phyloP scores from a whole-genome alignment of 2,329 filamentous ascomycete genomes.

The Xylariaceae sp. region DNA sequence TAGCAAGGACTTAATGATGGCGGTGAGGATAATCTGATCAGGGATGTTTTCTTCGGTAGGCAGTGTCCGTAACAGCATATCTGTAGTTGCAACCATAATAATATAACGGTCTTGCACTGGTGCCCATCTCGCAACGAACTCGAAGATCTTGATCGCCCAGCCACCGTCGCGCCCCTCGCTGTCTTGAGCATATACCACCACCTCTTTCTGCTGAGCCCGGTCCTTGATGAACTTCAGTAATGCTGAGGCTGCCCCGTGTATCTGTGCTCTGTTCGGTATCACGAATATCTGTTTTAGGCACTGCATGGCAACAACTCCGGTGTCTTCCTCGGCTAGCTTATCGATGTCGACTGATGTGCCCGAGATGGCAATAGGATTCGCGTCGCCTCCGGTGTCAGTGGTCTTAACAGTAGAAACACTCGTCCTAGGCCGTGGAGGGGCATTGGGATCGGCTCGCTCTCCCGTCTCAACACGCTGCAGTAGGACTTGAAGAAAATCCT shows the following conservation, averaged over 20 bases:
- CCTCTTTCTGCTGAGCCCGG: constrained; percentile 54
- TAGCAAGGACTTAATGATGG: constrained; percentile 79
- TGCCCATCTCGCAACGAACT: constrained; percentile 80
- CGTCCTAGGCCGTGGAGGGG: constrained; percentile 66
- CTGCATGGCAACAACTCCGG: constrained; percentile 79
- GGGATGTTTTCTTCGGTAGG: constrained; percentile 71
- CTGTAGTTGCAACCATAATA: constrained; percentile 81
- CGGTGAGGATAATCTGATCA: constrained; percentile 74
- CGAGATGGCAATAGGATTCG: constrained; percentile 72
- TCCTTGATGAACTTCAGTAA: constrained; percentile 75
- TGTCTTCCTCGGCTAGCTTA: constrained; percentile 85
- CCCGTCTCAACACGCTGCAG: constrained; percentile 67
- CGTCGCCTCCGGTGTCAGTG: constrained; percentile 63
- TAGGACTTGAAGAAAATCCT: constrained; percentile 69
- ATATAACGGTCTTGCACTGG: constrained; percentile 94
- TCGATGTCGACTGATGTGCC: constrained; percentile 86
- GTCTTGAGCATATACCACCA: constrained; percentile 53
- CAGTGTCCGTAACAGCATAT: constrained; percentile 69
- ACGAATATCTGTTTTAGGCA: constrained; percentile 86
- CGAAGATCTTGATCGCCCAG: constrained; percentile 84
- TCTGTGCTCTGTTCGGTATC: constrained; percentile 78
- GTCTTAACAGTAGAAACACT: constrained; percentile 81
- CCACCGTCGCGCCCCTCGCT: constrained; percentile 54
- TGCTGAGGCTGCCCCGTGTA: constrained; percentile 73
- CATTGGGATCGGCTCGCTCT: constrained; percentile 70